A percentile compares a stretch with the other conserved stretches of the same genome.
Evolutionary conservation across 2,329 filamentous ascomycete genomes (phyloP).

Genomic region (Eutypa lata): DNA sequence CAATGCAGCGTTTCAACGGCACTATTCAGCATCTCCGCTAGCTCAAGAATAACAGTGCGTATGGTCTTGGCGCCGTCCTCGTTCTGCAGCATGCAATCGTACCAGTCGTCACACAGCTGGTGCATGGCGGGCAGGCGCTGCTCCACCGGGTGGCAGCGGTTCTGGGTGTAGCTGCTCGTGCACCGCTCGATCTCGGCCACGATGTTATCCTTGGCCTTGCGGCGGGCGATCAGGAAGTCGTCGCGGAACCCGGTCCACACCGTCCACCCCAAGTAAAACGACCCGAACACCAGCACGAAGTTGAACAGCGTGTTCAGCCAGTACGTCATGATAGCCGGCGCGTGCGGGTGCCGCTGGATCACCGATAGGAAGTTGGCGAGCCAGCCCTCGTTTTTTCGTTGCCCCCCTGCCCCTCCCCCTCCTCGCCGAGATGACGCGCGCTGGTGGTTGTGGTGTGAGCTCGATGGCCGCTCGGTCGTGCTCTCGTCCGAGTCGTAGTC

Average conservation of each 20-base stretch:
- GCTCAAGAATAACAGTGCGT: slow-evolving; percentile 78
- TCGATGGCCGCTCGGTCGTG: slow-evolving; percentile 21
- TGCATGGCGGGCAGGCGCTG: slow-evolving; percentile 71
- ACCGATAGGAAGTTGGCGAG: slow-evolving; percentile 44
- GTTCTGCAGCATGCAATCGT: slow-evolving; percentile 82
- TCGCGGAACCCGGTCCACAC: slow-evolving; percentile 67
- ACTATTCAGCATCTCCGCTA: slow-evolving; percentile 89
- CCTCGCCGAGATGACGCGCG: slow-evolving; percentile 2
- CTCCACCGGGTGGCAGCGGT: slow-evolving; percentile 64
- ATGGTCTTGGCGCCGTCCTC: slow-evolving; percentile 74
- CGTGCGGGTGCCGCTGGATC: slow-evolving; percentile 55
- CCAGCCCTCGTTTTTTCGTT: slow-evolving; percentile 33
- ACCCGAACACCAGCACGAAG: slow-evolving; percentile 51
- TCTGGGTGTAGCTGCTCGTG: slow-evolving; percentile 68
- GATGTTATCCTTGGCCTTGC: slow-evolving; percentile 65
- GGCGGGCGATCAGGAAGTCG: slow-evolving; percentile 72
- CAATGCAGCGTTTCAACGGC: slow-evolving; percentile 89
- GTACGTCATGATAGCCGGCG: slow-evolving; percentile 56
- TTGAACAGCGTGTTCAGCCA: slow-evolving; percentile 64
- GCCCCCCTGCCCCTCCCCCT: slow-evolving; percentile 14
- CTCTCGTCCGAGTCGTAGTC: slow-evolving; percentile 51
- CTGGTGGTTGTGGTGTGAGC: neutral
- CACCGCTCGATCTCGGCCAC: slow-evolving; percentile 73
- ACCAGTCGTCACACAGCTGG: slow-evolving; percentile 74
- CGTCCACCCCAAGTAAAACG: slow-evolving; percentile 24